Evolutionary conservation across 2,329 filamentous ascomycete species (phyloP), one percentile per base, ranked within the genome.

Genomic region (Cordyceps cateniannulata): DNA sequence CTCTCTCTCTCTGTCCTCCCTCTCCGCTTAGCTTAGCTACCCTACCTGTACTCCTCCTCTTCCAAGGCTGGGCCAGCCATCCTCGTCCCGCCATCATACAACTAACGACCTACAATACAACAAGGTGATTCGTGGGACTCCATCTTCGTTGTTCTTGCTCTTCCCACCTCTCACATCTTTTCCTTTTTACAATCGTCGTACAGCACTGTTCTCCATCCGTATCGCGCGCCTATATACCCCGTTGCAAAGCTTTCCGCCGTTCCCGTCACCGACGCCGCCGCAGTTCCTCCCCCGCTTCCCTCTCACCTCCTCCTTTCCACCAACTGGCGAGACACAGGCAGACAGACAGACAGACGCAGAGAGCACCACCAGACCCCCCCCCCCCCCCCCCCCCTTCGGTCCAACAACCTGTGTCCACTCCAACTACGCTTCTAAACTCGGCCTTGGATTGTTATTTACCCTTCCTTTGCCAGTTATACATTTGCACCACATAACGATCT

Each of bases 351-450:
- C 40, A 55, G 40, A 42, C 32, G 12, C 5, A 7, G 32, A 35
- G 8, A 8, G 32, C 50, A 27, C 32, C 16, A 24, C 32, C 55
- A 55, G 50, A 27, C 55, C 50, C 45, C 50, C 55, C 55, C 45
- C 55, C 55, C 44, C 47, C 44, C 32, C 35, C 24, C 32, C 47
- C 24, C 42, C n/a, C 14, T n/a, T n/a, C n/a, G n/a, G n/a, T n/a
- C 24, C 27, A 48, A 59, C 47, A 24, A 44, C 55, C 50, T 59
- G 55, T 51, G 55, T 59, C 47, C 55, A 51, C 55, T 40, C 24
- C 55, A 44, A 44, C 55, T 59, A n/a, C 55, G 55, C 55, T 59
- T 22, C 47, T 59, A 22, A 44, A 42, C 45, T 59, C n/a, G 47
- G 55, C 38, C 47, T 59, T 51, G 55, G 45, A 40, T 35, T 38